phyloP scores from a whole-genome alignment of 2,329 filamentous ascomycete species.

The Monilinia aucupariae region DNA sequence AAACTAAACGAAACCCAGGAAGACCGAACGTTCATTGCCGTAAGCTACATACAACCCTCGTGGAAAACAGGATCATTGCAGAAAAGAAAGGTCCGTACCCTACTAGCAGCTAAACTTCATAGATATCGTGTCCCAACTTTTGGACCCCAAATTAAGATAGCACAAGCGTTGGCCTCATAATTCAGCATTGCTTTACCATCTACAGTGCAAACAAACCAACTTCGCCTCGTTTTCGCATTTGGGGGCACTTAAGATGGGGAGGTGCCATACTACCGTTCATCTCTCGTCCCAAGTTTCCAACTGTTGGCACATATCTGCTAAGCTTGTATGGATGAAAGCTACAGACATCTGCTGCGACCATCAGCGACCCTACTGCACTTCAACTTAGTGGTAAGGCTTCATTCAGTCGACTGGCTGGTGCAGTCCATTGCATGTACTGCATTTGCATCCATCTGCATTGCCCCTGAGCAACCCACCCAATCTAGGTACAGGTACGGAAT shows the following conservation, averaged over 20 bases:
- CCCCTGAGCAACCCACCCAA: constrained; percentile 6
- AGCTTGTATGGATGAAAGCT: neutral
- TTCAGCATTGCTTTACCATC: neutral
- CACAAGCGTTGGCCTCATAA: constrained; percentile 5
- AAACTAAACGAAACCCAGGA: neutral
- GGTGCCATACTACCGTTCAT: neutral
- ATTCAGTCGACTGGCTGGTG: constrained; percentile 4
- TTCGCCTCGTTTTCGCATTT: constrained; percentile 10
- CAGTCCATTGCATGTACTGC: constrained; percentile 11
- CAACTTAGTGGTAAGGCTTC: constrained; percentile 10
- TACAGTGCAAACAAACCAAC: neutral
- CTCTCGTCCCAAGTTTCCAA: constrained; percentile 14
- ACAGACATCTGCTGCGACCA: constrained; percentile 10
- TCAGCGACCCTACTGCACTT: constrained; percentile 7
- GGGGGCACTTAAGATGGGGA: constrained; percentile 1
- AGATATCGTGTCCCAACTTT: neutral
- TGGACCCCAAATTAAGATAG: constrained; percentile 5
- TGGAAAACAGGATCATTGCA: constrained; percentile 7
- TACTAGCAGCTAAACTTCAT: neutral
- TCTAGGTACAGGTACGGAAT: neutral
- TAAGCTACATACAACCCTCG: constrained; percentile 6
- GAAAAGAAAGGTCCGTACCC: constrained; percentile 7
- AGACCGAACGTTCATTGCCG: neutral
- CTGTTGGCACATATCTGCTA: constrained; percentile 6
- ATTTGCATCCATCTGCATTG: constrained; percentile 11